A percentile compares a stretch with the other conserved stretches of the same genome.
Evolutionary conservation across 2,329 filamentous ascomycete species (phyloP).

Genomic region (Claviceps arundinis): DNA sequence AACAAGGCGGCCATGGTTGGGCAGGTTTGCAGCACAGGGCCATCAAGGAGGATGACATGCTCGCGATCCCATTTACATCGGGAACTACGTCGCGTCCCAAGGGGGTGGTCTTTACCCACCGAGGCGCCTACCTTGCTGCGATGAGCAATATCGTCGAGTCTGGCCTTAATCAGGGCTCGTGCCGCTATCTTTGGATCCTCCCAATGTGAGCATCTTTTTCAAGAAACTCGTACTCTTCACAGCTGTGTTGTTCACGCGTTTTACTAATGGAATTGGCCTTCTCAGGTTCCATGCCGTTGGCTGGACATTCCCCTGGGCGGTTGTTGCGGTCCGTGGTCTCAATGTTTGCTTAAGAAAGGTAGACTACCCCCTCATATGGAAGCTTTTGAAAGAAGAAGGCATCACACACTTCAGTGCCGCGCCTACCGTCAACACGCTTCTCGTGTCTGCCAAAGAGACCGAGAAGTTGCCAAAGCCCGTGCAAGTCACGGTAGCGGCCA

Average conservation of each 20-base stretch:
- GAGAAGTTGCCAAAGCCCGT: constrained; percentile 56
- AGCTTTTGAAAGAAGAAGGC: constrained; percentile 67
- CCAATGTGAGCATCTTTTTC: constrained; percentile 53
- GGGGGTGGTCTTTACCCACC: constrained; percentile 83
- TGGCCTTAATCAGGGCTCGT: constrained; percentile 62
- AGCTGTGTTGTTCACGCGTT: background rate
- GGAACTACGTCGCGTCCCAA: constrained; percentile 88
- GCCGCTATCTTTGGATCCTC: constrained; percentile 80
- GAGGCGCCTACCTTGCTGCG: constrained; percentile 73
- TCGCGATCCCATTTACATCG: constrained; percentile 87
- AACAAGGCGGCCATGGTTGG: constrained; percentile 62
- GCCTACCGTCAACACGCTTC: constrained; percentile 87
- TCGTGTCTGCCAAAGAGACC: constrained; percentile 71
- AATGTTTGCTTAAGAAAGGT: constrained; percentile 92
- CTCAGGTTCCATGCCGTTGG: constrained; percentile 50
- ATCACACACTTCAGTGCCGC: constrained; percentile 95
- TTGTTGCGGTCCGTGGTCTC: constrained; percentile 88
- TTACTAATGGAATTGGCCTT: background rate
- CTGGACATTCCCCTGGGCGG: constrained; percentile 88
- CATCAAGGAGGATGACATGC: constrained; percentile 62
- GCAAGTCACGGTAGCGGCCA: constrained; percentile 82
- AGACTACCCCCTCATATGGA: constrained; percentile 89
- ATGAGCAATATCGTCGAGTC: constrained; percentile 82
- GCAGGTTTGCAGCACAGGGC: constrained; percentile 56
- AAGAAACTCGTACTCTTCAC: background rate